A percentile compares a stretch with the other conserved stretches of the same genome.
phyloP scores from a whole-genome alignment of 129 eudicot species.

The Artemisia argyi region DNA sequence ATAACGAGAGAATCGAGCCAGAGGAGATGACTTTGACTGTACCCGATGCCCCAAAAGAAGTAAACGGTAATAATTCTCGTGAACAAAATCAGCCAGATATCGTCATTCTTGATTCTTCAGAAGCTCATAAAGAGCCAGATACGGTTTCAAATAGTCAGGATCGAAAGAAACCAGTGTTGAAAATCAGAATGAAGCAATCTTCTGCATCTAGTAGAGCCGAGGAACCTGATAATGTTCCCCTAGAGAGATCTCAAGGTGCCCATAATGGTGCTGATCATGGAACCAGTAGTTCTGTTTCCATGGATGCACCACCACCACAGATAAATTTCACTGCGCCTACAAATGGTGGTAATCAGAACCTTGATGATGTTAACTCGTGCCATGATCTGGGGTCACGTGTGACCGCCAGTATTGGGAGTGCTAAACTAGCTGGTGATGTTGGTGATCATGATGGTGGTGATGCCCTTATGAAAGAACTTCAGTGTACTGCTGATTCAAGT shows the following conservation, averaged over 20 bases:
- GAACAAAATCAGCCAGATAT: constrained; percentile 32
- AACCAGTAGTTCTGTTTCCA: constrained; percentile 77
- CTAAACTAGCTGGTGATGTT: constrained; percentile 31
- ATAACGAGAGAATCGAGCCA: constrained; percentile 33
- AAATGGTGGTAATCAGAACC: constrained; percentile 53
- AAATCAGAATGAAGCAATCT: constrained; percentile 72
- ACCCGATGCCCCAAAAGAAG: constrained; percentile 41
- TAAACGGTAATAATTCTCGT: constrained; percentile 14
- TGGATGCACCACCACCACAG: constrained; percentile 70
- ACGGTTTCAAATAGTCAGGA: constrained; percentile 61
- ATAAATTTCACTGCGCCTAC: constrained; percentile 45
- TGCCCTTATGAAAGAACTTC: constrained; percentile 61
- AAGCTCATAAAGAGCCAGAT: constrained; percentile 46
- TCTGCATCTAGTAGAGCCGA: constrained; percentile 68
- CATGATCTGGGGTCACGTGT: constrained; percentile 88
- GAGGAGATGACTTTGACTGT: constrained; percentile 25
- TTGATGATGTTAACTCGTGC: constrained; percentile 79
- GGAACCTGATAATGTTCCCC: constrained; percentile 38
- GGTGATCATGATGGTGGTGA: constrained; percentile 43
- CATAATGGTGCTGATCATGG: constrained; percentile 60
- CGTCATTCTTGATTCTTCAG: constrained; percentile 36
- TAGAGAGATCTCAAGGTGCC: constrained; percentile 54
- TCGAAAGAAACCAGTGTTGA: constrained; percentile 55
- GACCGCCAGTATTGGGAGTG: constrained; percentile 94
- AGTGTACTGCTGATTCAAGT: constrained; percentile 95